Evolutionary conservation across 2,329 filamentous ascomycete species (phyloP), one percentile per base, ranked within the genome.

Genomic region (Colletotrichum incanum): DNA sequence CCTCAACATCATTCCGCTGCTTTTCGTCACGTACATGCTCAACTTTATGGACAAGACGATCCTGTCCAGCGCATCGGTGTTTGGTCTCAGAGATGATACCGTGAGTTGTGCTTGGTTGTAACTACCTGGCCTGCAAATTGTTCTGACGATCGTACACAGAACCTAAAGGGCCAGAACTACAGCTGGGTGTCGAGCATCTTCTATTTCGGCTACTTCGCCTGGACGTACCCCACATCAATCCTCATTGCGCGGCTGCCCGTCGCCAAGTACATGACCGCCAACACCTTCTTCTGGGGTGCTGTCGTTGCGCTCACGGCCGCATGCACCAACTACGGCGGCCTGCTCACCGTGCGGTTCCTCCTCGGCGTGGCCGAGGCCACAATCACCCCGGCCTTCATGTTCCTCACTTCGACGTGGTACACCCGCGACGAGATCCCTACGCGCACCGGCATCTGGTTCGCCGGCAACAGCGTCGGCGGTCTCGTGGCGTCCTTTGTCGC

Each of bases 31-130:
- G 0, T 91, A 91, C 76, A 86, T 87, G 80, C 78, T 91, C 73
- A 89, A 90, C 75, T 91, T 90, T 69, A 89, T 91, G 83, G 89
- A 91, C 78, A 91, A 91, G 76, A 86, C 85, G 0, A 88, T 88
- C 67, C 77, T 90, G 1, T 88, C 87, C 0, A 88, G 85, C 71
- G 88, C 89, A 0, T 82, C 87, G 5, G 87, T 91, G 0, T 90
- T 91, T 74, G 88, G 87, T 0, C 76, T 90, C n/a, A 80, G 81
- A 7, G 79, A 87, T 1, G 88, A 89, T 74, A 86, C 80, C 20
- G 81, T 82, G 54, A 52, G 77, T 65, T 39, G 5, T 20, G 47
- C 20, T 31, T 1, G 4, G 6, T 7, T 5, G 1, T n/a, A 8
- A 5, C 14, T 31, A 18, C 52, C 1, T 43, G 12, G 1, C 1